Base-by-base conservation (phyloP, 768 basidiomycete species). In the Mycena galopus region DNA sequence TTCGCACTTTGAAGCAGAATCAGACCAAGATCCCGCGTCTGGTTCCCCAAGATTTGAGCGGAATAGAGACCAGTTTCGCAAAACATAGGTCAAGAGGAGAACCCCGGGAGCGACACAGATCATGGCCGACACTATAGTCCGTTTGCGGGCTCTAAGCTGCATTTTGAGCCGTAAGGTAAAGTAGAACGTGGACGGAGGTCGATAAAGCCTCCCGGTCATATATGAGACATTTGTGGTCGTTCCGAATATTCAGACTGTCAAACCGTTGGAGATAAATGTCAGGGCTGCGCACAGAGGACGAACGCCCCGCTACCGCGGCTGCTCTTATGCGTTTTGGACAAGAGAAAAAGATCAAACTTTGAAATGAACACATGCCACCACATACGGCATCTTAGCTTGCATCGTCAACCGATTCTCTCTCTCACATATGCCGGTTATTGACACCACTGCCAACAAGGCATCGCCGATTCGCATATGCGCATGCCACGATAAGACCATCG, bases 61-160 rank as follows among this genome's bases (percentile, higher is more conserved):
- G 21, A 39, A 39, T 8, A 16, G 29, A 32, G 23, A 21, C 5
- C 11, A n/a, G 50, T 66, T 30, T 33, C 29, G 58, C 12, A 55
- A 55, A 9, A 62, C 50, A 29, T 55, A 32, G 35, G 33, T 29
- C 27, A 51, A 72, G 51, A 65, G 35, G 50, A 66, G 12, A 17
- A 66, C 47, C 21, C 71, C 59, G 27, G 37, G 33, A 19, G 30
- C 55, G 12, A 21, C 37, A 17, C 21, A 71, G 50, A 71, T 19
- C 16, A 71, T 29, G 2, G 50, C 35, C 39, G 55, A 17, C 7
- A 39, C 2, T 9, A 47, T 19, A n/a, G 65, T 23, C 3, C 63
- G 69, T 32, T 37, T 71, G 9, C 63, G 44, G 33, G 47, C 14
- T 12, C 53, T 17, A 11, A 37, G 16, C 29, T 50, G 69, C 73